Evolutionary conservation across 2,329 filamentous ascomycete genomes (phyloP).

Genomic region (Fusarium tuaranense): DNA sequence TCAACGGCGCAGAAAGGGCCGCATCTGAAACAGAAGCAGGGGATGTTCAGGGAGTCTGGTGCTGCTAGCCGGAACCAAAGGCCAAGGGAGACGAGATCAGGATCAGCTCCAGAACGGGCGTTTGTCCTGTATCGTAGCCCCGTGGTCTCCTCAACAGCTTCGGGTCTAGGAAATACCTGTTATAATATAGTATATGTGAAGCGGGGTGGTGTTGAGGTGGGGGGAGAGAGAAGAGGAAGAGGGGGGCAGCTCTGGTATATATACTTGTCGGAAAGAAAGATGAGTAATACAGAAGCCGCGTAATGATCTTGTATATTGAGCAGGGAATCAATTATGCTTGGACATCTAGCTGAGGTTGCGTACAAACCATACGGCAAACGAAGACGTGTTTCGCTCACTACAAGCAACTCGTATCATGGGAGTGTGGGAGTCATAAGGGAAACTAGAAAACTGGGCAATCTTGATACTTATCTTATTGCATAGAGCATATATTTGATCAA

Average conservation of each 20-base stretch:
- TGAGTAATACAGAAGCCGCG: background rate
- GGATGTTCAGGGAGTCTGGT: background rate
- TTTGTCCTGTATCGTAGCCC: no score
- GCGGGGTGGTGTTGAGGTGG: background rate
- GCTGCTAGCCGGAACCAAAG: background rate
- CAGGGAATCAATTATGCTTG: background rate
- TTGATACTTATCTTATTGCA: background rate
- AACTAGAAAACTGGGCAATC: background rate
- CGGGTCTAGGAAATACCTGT: background rate
- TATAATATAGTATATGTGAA: background rate
- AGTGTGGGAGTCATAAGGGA: background rate
- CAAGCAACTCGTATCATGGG: background rate
- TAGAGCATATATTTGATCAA: background rate
- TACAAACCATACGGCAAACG: background rate
- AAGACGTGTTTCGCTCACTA: background rate
- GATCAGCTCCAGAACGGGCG: no score
- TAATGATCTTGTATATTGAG: background rate
- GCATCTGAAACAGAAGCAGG: background rate
- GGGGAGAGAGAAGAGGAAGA: background rate
- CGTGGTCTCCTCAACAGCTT: no score
- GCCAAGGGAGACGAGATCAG: background rate
- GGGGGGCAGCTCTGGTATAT: background rate
- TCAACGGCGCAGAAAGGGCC: background rate
- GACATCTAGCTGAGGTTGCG: background rate
- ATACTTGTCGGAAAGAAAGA: background rate